Conservation (phyloP, 768 basidiomycete species). For the Holtermannia corniformis region DNA sequence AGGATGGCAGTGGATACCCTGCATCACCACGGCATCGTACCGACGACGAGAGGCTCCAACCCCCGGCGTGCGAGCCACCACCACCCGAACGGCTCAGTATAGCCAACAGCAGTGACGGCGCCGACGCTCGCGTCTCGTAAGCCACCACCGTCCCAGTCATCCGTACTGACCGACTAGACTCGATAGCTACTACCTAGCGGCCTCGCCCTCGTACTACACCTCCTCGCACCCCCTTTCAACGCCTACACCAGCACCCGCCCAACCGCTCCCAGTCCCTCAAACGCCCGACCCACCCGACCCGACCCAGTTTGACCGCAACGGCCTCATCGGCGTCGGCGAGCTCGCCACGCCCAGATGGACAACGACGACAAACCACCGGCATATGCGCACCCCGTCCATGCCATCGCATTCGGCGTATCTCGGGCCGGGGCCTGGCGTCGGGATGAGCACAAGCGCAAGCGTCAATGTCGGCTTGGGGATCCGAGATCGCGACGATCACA, state of each 20-base stretch:
- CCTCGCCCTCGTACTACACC: conserved; percentile 2
- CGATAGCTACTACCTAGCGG: conserved; percentile 16
- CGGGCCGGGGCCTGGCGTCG: too few relatives aligned
- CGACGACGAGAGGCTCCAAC: conserved; percentile 12
- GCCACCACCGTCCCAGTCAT: conserved; percentile 1
- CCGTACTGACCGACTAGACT: too few relatives aligned
- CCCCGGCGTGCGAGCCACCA: too few relatives aligned
- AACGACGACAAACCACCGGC: conserved; percentile 26
- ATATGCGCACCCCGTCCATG: conserved; percentile 30
- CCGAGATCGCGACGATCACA: not conserved
- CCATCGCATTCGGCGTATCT: conserved; percentile 13
- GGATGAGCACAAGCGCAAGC: too few relatives aligned
- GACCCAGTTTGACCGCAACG: conserved; percentile 57
- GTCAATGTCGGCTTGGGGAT: not conserved
- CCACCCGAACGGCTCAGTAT: too few relatives aligned
- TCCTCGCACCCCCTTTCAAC: not conserved
- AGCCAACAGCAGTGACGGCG: not conserved
- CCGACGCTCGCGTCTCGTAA: conserved; percentile 12
- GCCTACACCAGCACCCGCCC: conserved; percentile 6
- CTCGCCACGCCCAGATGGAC: conserved; percentile 91
- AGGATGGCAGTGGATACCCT: not conserved
- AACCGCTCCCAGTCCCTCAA: conserved; percentile 4
- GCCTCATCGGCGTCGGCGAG: conserved; percentile 89
- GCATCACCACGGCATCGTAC: not conserved
- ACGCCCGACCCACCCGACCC: conserved; percentile 35